Evolutionary conservation across 2,329 filamentous ascomycete genomes (phyloP).

Genomic region (Curvularia lunata): DNA sequence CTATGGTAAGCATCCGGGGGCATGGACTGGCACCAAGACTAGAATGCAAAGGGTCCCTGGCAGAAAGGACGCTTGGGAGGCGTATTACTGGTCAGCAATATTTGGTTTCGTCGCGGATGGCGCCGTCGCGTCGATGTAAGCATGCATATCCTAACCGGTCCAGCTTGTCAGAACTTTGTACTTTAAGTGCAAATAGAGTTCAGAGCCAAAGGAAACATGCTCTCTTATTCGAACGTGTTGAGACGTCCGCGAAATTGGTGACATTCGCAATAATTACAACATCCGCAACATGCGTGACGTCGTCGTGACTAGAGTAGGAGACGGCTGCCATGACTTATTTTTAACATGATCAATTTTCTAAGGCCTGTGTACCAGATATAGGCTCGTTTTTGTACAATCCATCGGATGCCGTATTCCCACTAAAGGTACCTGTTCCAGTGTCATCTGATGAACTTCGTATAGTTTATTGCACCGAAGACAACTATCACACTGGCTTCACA

Average conservation of each 20-base stretch:
- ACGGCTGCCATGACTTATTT: neutral
- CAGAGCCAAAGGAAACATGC: neutral
- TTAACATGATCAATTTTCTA: too few relatives aligned
- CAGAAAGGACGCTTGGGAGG: neutral
- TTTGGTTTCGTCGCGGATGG: neutral
- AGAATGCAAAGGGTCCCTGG: neutral
- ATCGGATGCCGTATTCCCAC: neutral
- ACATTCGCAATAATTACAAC: neutral
- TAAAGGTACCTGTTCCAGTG: neutral
- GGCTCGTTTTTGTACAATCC: neutral
- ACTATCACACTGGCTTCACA: neutral
- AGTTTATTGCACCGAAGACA: neutral
- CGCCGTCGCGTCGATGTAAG: neutral
- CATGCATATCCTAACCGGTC: neutral
- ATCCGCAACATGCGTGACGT: too few relatives aligned
- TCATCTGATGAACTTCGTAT: neutral
- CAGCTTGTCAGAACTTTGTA: neutral
- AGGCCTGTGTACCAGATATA: too few relatives aligned
- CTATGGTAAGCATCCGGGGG: neutral
- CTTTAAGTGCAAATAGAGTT: neutral
- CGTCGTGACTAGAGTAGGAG: neutral
- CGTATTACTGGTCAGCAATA: neutral
- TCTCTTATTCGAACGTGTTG: neutral
- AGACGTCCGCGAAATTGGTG: neutral
- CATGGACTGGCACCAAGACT: neutral